Evolutionary conservation across 1,284 basidiomycete species (phyloP), one percentile per base, ranked within the genome.

Genomic region (Melampsora americana): DNA sequence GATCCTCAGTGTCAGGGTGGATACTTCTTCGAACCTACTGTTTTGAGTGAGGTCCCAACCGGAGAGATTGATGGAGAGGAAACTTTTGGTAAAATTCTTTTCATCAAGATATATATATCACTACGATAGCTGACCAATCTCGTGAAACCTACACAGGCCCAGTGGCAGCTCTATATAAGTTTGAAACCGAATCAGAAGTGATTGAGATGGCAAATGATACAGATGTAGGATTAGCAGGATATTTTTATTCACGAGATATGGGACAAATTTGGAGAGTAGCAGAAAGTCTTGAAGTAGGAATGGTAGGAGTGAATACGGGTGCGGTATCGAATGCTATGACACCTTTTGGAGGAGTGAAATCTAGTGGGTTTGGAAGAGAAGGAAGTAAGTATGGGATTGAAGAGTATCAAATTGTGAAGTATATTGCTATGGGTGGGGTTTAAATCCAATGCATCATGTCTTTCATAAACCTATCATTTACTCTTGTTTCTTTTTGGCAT

Each of bases 261-360:
- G 91, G 92, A 7, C 86, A 95, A 39, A 90, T 93, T 76, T 98
- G 93, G 92, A 88, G 95, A 62, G 94, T 99, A n/a, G 93, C 94
- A n/a, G 95, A 97, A 84, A 90, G 88, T 77, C 86, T 99, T 62
- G 92, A 99, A 84, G 92, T 94, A 4, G 96, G 96, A 9, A 98
- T 99, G 95, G 92, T 95, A 35, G 91, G 92, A 56, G 86, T 88
- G 75, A 77, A 96, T 84, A 93, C 92, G 0, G 92, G 92, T 1
- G 74, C 89, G 69, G 88, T 95, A 80, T 91, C 89, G 71, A 89
- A 91, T 83, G 90, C 90, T 59, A 86, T 86, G 18, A 90, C 93
- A 85, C 93, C 93, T 30, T 99, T 99, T 81, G 96, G 96, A 56
- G 96, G 96, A 18, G 77, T 95, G 66, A 93, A 93, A 84, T 89